Conservation (phyloP, 352 stramenopile genomes). For the Plasmopara halstedii region DNA sequence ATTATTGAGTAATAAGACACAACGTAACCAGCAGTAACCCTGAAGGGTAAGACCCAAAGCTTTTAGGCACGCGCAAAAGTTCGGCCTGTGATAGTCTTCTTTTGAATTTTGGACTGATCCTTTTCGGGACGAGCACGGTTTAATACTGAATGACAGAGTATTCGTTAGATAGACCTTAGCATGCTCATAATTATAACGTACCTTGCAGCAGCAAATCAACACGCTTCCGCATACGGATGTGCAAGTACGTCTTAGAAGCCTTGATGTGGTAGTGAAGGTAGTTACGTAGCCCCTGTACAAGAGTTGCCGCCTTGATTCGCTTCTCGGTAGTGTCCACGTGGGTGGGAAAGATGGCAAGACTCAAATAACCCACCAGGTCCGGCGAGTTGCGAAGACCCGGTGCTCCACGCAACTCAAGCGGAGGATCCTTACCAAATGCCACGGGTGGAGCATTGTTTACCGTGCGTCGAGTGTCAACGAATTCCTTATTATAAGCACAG, state of each 20-base stretch:
- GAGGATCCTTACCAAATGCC: conserved; percentile 86
- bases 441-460: conserved; percentile 91
- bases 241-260: conserved; percentile 92
- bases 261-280: conserved; percentile 97
- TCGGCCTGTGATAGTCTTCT: conserved; percentile 90
- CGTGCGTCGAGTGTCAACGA: conserved; percentile 87
- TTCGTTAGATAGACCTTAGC: neutral
- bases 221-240: conserved; percentile 93
- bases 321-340: conserved; percentile 87
- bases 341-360: conserved; percentile 79
- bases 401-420: conserved; percentile 76
- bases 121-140: conserved; percentile 88
- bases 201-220: conserved; percentile 89
- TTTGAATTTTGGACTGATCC: conserved; percentile 80
- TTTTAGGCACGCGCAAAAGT: conserved; percentile 78
- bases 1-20: neutral
- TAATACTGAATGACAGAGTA: conserved; percentile 44
- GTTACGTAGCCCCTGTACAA: conserved; percentile 86
- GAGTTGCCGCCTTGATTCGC: conserved; percentile 80
- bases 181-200: conserved; percentile 4
- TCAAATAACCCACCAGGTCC: conserved; percentile 87
- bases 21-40: no score
- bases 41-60: neutral
- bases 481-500: conserved; percentile 54
- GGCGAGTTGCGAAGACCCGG: conserved; percentile 45